phyloP scores from a whole-genome alignment of 257 asterid species.

The Solanum corneliomulleri region DNA sequence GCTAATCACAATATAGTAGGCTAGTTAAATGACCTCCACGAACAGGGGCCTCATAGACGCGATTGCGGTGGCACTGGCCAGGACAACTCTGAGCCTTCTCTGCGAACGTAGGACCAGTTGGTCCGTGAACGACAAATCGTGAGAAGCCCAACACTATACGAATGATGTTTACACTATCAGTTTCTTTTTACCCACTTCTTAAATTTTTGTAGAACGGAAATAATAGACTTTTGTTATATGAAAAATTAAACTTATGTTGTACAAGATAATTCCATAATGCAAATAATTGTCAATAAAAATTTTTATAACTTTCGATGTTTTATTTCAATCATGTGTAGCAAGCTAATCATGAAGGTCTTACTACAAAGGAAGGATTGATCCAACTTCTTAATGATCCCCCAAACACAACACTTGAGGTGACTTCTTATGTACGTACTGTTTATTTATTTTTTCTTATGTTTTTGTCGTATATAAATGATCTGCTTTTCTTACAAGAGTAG shows the following conservation, averaged over 20 bases:
- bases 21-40: background rate
- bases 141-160: no score
- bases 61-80: background rate
- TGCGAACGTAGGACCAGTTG: background rate
- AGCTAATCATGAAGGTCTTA: background rate
- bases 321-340: background rate
- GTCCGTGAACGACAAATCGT: no score
- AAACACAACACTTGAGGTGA: background rate
- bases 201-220: no score
- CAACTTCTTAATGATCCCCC: background rate
- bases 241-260: no score
- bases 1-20: background rate
- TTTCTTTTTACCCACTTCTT: no score
- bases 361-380: background rate
- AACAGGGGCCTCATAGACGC: background rate
- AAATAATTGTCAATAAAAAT: background rate
- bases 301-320: no score
- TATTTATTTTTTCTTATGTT: no score
- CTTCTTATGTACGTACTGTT: no score
- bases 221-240: background rate
- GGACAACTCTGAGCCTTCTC: background rate
- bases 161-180: no score
- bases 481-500: no score
- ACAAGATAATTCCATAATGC: no score
- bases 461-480: no score